phyloP scores from a whole-genome alignment of 495 filamentous ascomycete species.

The Wilcoxina mikolae region DNA sequence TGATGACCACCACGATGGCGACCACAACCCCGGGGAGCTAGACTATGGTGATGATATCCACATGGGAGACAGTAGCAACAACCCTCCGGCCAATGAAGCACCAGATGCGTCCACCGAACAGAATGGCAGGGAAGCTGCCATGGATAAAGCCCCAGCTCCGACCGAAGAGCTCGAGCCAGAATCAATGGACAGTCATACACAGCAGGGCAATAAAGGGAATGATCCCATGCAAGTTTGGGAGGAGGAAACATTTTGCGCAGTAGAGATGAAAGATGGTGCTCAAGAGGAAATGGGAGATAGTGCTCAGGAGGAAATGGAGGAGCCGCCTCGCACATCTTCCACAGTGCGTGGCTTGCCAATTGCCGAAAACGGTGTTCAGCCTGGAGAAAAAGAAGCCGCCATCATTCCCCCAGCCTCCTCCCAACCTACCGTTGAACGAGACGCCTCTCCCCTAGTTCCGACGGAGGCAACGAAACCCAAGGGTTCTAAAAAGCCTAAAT shows the following conservation, averaged over 20 bases:
- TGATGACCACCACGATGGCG: constrained; percentile 2
- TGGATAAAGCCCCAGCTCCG: too few species aligned
- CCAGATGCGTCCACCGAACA: too few species aligned
- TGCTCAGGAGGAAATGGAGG: background rate
- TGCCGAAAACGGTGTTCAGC: background rate
- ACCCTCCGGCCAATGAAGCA: too few species aligned
- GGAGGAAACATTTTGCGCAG: constrained; percentile 1
- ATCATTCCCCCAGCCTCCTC: background rate
- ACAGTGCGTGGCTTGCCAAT: too few species aligned
- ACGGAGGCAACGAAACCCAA: too few species aligned
- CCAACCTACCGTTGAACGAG: too few species aligned
- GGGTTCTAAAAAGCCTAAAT: too few species aligned
- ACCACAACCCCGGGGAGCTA: background rate
- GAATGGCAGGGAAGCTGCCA: too few species aligned
- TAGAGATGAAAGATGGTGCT: constrained; percentile 2
- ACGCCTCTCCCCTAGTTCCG: too few species aligned
- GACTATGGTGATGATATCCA: background rate
- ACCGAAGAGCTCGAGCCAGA: constrained; percentile 5
- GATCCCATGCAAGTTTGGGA: background rate
- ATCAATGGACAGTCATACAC: background rate
- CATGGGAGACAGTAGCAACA: constrained; percentile 3
- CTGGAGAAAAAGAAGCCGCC: too few species aligned
- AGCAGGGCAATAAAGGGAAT: background rate
- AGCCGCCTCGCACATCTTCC: too few species aligned
- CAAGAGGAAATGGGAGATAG: constrained; percentile 1